Conservation (phyloP, 2,329 filamentous ascomycete species). For the Penicillium sp. region DNA sequence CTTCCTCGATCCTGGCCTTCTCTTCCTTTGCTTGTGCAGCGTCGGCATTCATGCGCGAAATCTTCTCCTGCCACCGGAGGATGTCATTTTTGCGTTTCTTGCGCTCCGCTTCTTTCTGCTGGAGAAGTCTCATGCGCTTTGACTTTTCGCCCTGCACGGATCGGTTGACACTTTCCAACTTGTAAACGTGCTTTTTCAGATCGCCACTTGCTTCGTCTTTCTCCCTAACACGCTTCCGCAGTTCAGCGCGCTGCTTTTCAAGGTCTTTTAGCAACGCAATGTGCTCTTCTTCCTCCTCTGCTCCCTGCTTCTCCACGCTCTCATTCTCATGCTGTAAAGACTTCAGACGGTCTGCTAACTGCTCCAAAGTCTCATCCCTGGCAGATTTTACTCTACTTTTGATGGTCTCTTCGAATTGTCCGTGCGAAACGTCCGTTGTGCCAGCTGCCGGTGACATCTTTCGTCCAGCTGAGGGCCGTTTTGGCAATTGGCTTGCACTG, state of each 20-base stretch:
- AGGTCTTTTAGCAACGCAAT: slow-evolving; percentile 63
- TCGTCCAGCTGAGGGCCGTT: slow-evolving; percentile 67
- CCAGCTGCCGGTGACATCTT: slow-evolving; percentile 69
- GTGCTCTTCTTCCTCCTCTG: slow-evolving; percentile 65
- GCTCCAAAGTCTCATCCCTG: slow-evolving; percentile 64
- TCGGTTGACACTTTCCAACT: slow-evolving; percentile 76
- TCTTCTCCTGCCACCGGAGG: slow-evolving; percentile 55
- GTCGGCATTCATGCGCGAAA: slow-evolving; percentile 50
- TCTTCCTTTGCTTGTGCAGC: slow-evolving; percentile 45
- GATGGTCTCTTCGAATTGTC: slow-evolving; percentile 40
- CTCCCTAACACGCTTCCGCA: slow-evolving; percentile 74
- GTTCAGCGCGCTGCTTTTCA: slow-evolving; percentile 71
- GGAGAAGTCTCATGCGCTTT: slow-evolving; percentile 66
- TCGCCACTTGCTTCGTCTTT: slow-evolving; percentile 88
- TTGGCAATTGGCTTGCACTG: slow-evolving; percentile 52
- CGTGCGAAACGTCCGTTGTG: slow-evolving; percentile 39
- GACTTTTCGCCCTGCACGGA: slow-evolving; percentile 72
- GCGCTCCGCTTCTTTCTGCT: slow-evolving; percentile 58
- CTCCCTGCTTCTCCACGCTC: slow-evolving; percentile 66
- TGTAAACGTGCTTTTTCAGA: slow-evolving; percentile 73
- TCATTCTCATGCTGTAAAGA: slow-evolving; percentile 78
- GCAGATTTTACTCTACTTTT: slow-evolving; percentile 46
- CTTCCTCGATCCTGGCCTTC: slow-evolving; percentile 41
- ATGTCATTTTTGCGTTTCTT: slow-evolving; percentile 60
- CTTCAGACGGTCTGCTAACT: slow-evolving; percentile 78